phyloP scores from a whole-genome alignment of 768 basidiomycete genomes.

The Serendipita sp. region DNA sequence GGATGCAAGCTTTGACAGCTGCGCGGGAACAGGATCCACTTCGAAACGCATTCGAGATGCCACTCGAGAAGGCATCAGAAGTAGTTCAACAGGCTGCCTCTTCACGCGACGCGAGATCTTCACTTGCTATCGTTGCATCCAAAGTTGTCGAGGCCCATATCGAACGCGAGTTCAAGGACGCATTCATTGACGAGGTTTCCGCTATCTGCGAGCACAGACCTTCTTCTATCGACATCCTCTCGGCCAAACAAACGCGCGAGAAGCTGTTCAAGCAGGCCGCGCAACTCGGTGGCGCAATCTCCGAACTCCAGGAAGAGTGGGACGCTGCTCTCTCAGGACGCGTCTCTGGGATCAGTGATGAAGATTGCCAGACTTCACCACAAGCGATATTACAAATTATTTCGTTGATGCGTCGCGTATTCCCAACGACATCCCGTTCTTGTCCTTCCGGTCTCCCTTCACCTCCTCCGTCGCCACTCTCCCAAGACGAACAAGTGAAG shows the following conservation, averaged over 20 bases:
- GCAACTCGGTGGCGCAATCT: not conserved
- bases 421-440: not conserved
- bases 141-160: not conserved
- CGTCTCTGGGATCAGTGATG: not conserved
- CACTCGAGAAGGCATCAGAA: not conserved
- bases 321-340: not conserved
- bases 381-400: not conserved
- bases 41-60: not conserved
- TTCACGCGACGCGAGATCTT: not conserved
- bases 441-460: not conserved
- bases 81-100: not conserved
- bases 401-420: not conserved
- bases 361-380: not conserved
- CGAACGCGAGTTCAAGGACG: not conserved
- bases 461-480: constrained; percentile 1
- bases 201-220: not conserved
- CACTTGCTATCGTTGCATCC: not conserved
- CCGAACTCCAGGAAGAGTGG: not conserved
- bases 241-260: not conserved
- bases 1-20: not conserved
- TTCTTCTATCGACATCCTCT: not conserved
- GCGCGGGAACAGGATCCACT: not conserved
- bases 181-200: not conserved
- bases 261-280: not conserved
- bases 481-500: not conserved